Conservation (phyloP, 495 filamentous ascomycete species). For the Daldinia vernicosa region DNA sequence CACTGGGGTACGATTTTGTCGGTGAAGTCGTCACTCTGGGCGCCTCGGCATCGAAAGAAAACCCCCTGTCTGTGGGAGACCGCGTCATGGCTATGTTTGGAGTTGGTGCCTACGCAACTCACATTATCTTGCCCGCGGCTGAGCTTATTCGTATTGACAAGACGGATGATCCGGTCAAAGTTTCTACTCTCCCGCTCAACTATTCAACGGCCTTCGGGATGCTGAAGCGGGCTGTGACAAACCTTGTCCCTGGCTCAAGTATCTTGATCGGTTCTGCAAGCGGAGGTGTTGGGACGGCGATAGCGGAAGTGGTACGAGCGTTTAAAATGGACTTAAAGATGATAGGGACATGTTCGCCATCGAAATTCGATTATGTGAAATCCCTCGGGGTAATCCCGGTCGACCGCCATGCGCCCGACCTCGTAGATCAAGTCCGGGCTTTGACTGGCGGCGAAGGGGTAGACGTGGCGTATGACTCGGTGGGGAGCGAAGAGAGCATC, state of each 20-base stretch:
- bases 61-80: background rate
- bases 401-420: background rate
- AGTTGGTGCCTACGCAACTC: background rate
- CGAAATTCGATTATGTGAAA: constrained; percentile 12
- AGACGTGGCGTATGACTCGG: background rate
- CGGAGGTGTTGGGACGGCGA: constrained; percentile 4
- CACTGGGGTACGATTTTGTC: background rate
- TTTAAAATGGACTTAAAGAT: constrained; percentile 4
- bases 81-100: background rate
- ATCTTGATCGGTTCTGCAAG: constrained; percentile 11
- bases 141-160: constrained; percentile 7
- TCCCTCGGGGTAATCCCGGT: background rate
- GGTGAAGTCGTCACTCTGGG: background rate
- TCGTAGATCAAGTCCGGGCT: background rate
- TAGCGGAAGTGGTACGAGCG: background rate
- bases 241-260: background rate
- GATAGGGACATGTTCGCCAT: constrained; percentile 6
- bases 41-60: background rate
- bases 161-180: background rate
- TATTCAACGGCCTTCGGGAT: constrained; percentile 10
- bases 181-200: background rate
- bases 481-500: background rate
- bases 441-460: background rate
- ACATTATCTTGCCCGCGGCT: background rate
- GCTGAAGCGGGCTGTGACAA: background rate